A percentile compares a stretch with the other conserved stretches of the same genome.
These are phyloP conservation scores for Kurtzmaniella quercitrusa DNA, from an alignment of 1,139 yeast species.

Conservation along the genomic window DNA sequence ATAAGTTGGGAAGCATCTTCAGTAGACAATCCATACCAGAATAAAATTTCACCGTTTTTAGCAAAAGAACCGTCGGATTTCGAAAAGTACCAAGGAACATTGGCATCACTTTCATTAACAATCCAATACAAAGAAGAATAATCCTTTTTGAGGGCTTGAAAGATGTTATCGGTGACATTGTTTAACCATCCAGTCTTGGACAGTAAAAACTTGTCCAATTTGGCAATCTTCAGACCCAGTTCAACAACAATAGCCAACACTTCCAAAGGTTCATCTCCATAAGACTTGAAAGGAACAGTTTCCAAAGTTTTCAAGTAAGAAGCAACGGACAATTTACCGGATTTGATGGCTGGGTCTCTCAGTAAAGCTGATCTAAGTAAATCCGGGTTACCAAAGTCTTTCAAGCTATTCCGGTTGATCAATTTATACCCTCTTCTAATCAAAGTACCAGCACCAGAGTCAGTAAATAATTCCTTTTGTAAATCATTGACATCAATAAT, in stretches of 20 bases:
- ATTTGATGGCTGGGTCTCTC: constrained; percentile 69
- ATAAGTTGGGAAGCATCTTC: constrained; percentile 63
- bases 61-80: constrained; percentile 93
- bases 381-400: constrained; percentile 75
- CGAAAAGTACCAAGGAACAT: constrained; percentile 87
- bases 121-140: constrained; percentile 77
- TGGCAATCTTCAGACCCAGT: constrained; percentile 48
- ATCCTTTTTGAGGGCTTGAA: constrained; percentile 76
- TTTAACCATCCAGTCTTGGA: constrained; percentile 94
- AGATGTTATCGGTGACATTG: constrained; percentile 92
- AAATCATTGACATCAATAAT: constrained; percentile 91
- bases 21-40: constrained; percentile 89
- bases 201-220: constrained; percentile 80
- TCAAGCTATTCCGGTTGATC: constrained; percentile 61
- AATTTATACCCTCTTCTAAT: constrained; percentile 96
- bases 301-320: constrained; percentile 75
- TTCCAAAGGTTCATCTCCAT: constrained; percentile 94
- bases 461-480: constrained; percentile 96
- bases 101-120: constrained; percentile 85
- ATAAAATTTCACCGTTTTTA: constrained; percentile 81
- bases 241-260: constrained; percentile 79
- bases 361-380: constrained; percentile 69
- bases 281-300: constrained; percentile 61
- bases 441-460: constrained; percentile 98
- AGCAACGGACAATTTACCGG: constrained; percentile 75